These are phyloP conservation scores for Coemansia sp. DNA, from an alignment of 192 early-diverging fungal species.

Conservation along the genomic window DNA sequence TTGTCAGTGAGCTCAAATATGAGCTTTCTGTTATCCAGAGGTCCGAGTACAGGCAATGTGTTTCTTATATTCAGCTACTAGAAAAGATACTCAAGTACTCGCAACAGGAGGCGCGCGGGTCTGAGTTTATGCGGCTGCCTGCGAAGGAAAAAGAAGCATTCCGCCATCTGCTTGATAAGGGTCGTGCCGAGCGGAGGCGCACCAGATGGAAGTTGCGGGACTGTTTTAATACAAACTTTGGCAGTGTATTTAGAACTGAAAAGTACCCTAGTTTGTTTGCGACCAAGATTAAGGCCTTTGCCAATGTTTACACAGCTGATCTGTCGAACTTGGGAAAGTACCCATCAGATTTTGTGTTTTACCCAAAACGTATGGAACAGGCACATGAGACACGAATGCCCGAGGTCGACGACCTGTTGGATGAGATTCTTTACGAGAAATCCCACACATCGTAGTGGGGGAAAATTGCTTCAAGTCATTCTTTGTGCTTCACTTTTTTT, in stretches of 20 bases:
- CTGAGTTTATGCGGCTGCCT: slow-evolving; percentile 18
- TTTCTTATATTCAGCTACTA: slow-evolving; percentile 57
- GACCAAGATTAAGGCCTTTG: slow-evolving; percentile 57
- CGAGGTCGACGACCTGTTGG: slow-evolving; percentile 47
- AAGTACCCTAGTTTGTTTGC: slow-evolving; percentile 63
- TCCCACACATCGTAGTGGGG: not conserved
- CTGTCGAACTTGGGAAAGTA: slow-evolving; percentile 56
- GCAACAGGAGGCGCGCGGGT: slow-evolving; percentile 50
- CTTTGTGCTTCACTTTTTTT: not conserved
- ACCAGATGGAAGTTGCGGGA: slow-evolving; percentile 53
- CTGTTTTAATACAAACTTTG: slow-evolving; percentile 60
- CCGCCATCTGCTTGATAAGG: slow-evolving; percentile 48
- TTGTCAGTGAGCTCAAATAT: slow-evolving; percentile 57
- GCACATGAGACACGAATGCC: slow-evolving; percentile 56
- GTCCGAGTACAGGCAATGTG: slow-evolving; percentile 52
- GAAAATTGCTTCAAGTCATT: no score
- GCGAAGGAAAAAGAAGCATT: slow-evolving; percentile 30
- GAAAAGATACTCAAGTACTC: slow-evolving; percentile 59
- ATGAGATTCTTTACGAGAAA: slow-evolving; percentile 17
- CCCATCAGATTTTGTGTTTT: slow-evolving; percentile 62
- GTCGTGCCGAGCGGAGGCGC: slow-evolving; percentile 49
- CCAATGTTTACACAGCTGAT: slow-evolving; percentile 57
- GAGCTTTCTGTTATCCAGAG: slow-evolving; percentile 58
- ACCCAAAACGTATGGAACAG: slow-evolving; percentile 59
- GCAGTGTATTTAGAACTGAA: slow-evolving; percentile 61